Percentiles rank a stretch among this genome's conserved stretches.
Conservation (phyloP, 78 protist species). For the Cavenderia fasciculata region DNA sequence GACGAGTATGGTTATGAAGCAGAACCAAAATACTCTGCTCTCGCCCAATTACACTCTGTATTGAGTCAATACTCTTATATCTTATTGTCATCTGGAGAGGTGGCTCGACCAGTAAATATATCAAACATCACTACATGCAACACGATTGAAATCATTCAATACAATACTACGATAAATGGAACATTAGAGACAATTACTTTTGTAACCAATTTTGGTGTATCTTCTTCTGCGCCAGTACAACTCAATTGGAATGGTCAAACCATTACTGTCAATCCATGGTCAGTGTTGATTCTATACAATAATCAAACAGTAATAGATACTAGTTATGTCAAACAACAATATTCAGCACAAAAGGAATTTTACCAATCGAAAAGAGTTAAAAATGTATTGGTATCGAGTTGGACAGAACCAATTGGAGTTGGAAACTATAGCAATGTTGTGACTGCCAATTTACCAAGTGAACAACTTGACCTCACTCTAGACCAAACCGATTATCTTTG, state of each 20-base stretch:
- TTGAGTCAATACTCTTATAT: neutral
- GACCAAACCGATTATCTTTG: conserved; percentile 35
- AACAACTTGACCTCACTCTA: conserved; percentile 7
- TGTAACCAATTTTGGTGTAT: conserved; percentile 6
- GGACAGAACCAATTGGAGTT: too few species aligned
- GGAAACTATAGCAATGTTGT: too few species aligned
- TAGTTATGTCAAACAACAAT: too few species aligned
- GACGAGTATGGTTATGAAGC: conserved; percentile 34
- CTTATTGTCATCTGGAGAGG: too few species aligned
- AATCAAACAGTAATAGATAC: neutral
- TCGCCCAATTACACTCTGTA: neutral
- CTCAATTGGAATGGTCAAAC: neutral
- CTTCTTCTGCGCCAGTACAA: neutral
- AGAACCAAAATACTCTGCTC: conserved; percentile 25
- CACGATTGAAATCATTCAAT: conserved; percentile 4
- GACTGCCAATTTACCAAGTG: conserved; percentile 26
- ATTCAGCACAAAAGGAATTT: too few species aligned
- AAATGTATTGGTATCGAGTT: too few species aligned
- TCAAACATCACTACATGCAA: too few species aligned
- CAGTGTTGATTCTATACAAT: conserved; percentile 8
- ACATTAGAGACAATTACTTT: conserved; percentile 3
- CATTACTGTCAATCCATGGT: neutral
- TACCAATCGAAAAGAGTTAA: too few species aligned
- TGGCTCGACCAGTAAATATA: too few species aligned
- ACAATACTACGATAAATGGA: neutral